Percentiles rank a stretch among this genome's conserved stretches.
Evolutionary conservation across 495 filamentous ascomycete species (phyloP).

Genomic region (Cairneyella variabilis): DNA sequence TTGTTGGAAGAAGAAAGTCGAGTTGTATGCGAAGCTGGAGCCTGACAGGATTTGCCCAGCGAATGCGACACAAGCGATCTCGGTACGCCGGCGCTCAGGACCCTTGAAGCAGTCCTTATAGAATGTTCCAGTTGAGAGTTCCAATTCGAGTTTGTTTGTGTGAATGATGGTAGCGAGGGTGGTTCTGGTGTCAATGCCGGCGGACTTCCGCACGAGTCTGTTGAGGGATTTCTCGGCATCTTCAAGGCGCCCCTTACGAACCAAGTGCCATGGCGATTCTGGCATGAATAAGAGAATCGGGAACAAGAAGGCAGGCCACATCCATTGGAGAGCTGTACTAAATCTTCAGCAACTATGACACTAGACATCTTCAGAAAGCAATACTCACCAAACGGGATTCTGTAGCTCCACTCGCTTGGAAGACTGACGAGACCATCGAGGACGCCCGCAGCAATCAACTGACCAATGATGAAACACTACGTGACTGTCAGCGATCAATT

Average conservation of each 20-base stretch:
- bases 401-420: conserved; percentile 45
- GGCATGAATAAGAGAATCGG: conserved; percentile 38
- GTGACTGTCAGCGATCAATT: not conserved
- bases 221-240: conserved; percentile 44
- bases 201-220: conserved; percentile 42
- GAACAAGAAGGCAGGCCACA: conserved; percentile 47
- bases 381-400: conserved; percentile 46
- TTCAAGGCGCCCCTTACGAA: conserved; percentile 48
- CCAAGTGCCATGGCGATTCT: conserved; percentile 48
- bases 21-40: conserved; percentile 49
- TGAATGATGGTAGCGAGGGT: conserved; percentile 58
- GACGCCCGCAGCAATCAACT: conserved; percentile 56
- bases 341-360: not conserved
- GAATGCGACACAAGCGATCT: conserved; percentile 48
- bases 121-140: conserved; percentile 50
- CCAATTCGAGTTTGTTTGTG: conserved; percentile 55
- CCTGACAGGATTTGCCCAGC: conserved; percentile 45
- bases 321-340: conserved; percentile 43
- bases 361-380: not conserved
- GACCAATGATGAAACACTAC: conserved; percentile 58
- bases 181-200: conserved; percentile 35
- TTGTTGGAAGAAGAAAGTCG: conserved; percentile 61
- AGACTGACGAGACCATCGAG: conserved; percentile 34
- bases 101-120: conserved; percentile 53
- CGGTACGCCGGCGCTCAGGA: conserved; percentile 49